phyloP scores from a whole-genome alignment of 2,329 filamentous ascomycete genomes.

The Cladorrhinum sp. region DNA sequence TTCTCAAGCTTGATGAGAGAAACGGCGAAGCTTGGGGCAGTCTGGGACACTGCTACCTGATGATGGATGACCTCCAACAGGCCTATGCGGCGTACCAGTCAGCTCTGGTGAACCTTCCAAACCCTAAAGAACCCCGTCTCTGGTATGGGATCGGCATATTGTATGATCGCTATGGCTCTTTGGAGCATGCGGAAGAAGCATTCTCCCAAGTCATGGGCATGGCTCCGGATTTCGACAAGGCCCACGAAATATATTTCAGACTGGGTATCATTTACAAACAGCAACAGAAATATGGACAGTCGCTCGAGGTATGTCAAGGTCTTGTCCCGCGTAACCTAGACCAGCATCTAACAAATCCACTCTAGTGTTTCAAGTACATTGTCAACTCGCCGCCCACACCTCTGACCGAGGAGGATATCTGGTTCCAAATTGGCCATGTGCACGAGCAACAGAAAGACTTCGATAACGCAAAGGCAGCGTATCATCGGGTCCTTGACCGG shows the following conservation, averaged over 20 bases:
- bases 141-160: slow-evolving; percentile 99
- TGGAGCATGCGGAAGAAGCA: slow-evolving; percentile 96
- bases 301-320: slow-evolving; percentile 69
- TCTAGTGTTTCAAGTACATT: slow-evolving; percentile 96
- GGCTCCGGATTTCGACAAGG: slow-evolving; percentile 96
- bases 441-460: slow-evolving; percentile 99
- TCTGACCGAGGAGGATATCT: slow-evolving; percentile 95
- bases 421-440: slow-evolving; percentile 99
- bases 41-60: slow-evolving; percentile 94
- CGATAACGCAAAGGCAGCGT: slow-evolving; percentile 87
- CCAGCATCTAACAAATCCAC: slow-evolving; percentile 20
- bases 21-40: slow-evolving; percentile 98
- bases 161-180: slow-evolving; percentile 92
- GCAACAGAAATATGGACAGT: slow-evolving; percentile 88
- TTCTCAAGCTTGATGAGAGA: slow-evolving; percentile 80
- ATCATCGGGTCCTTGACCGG: slow-evolving; percentile 87
- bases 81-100: slow-evolving; percentile 97
- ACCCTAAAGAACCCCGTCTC: slow-evolving; percentile 96
- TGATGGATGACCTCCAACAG: slow-evolving; percentile 98
- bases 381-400: slow-evolving; percentile 88
- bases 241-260: slow-evolving; percentile 97
- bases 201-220: slow-evolving; percentile 99
- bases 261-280: slow-evolving; percentile 99
- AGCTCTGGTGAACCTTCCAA: slow-evolving; percentile 85
- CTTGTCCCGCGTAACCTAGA: not conserved